Conservation (phyloP, 371 early-diverging fungal species). For the Capillidium heterosporum region DNA sequence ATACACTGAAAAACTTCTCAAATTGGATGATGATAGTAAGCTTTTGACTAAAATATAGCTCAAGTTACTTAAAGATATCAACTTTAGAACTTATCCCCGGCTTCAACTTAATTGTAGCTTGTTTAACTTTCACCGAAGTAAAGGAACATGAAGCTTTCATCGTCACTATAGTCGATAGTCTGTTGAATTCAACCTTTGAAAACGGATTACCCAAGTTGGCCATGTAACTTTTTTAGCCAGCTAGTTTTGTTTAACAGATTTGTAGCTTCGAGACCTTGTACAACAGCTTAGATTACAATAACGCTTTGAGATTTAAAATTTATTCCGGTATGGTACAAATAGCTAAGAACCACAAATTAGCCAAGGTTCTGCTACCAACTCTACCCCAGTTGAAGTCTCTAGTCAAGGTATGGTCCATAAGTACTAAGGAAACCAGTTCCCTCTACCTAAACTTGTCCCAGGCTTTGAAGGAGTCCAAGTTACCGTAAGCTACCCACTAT, state of each 20-base stretch:
- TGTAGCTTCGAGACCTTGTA: constrained; percentile 63
- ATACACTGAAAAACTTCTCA: constrained; percentile 3
- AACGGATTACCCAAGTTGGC: constrained; percentile 35
- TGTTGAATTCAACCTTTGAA: constrained; percentile 26
- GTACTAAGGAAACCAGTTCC: constrained; percentile 27
- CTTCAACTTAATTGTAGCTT: constrained; percentile 49
- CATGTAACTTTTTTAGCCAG: too few species aligned
- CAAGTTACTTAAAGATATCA: neutral
- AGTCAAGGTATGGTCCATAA: constrained; percentile 59
- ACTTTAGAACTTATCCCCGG: neutral
- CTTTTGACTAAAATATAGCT: neutral
- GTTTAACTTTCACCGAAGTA: constrained; percentile 13
- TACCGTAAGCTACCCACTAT: constrained; percentile 25
- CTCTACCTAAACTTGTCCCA: constrained; percentile 43
- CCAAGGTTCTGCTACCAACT: constrained; percentile 44
- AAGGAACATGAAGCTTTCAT: constrained; percentile 19
- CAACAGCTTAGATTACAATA: constrained; percentile 44
- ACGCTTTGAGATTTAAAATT: too few species aligned
- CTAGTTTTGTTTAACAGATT: constrained; percentile 8
- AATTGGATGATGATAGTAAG: constrained; percentile 3
- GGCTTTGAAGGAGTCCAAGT: constrained; percentile 35
- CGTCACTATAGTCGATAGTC: constrained; percentile 25
- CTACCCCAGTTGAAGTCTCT: constrained; percentile 42
- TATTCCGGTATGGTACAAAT: too few species aligned
- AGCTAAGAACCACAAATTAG: constrained; percentile 51